Evolutionary conservation across 805 yeast genomes (phyloP).

Genomic region (Yarrowia bubula): DNA sequence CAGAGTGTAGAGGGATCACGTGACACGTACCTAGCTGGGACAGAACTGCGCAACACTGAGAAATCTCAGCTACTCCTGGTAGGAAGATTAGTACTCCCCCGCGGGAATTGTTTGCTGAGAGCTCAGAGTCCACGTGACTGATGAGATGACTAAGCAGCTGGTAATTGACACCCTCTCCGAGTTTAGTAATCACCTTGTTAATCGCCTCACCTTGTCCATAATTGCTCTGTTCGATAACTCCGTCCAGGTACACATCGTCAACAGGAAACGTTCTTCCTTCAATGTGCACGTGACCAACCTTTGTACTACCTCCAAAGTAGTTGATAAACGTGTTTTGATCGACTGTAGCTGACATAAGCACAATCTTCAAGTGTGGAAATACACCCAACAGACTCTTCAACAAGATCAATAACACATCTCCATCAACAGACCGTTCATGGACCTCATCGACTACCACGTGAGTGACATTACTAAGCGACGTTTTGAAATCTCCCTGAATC

Average conservation of each 20-base stretch:
- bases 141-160: constrained; percentile 64
- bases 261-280: constrained; percentile 95
- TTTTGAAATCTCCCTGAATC: constrained; percentile 57
- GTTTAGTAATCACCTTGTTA: constrained; percentile 37
- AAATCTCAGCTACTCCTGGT: constrained; percentile 90
- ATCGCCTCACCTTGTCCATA: constrained; percentile 33
- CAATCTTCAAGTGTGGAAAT: constrained; percentile 55
- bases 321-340: constrained; percentile 62
- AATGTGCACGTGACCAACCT: constrained; percentile 69
- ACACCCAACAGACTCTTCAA: constrained; percentile 57
- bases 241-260: constrained; percentile 68
- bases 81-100: constrained; percentile 84
- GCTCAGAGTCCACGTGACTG: constrained; percentile 49
- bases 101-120: constrained; percentile 43
- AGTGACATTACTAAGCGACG: constrained; percentile 46
- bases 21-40: constrained; percentile 38
- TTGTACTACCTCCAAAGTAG: constrained; percentile 51
- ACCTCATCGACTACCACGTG: constrained; percentile 90
- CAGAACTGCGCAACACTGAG: constrained; percentile 45
- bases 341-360: constrained; percentile 94
- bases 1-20: constrained; percentile 79
- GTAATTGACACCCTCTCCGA: constrained; percentile 57
- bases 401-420: constrained; percentile 78
- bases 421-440: constrained; percentile 92
- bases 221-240: constrained; percentile 46